Evolutionary conservation across 2,329 filamentous ascomycete species (phyloP).

Genomic region (Penicillium sp.): DNA sequence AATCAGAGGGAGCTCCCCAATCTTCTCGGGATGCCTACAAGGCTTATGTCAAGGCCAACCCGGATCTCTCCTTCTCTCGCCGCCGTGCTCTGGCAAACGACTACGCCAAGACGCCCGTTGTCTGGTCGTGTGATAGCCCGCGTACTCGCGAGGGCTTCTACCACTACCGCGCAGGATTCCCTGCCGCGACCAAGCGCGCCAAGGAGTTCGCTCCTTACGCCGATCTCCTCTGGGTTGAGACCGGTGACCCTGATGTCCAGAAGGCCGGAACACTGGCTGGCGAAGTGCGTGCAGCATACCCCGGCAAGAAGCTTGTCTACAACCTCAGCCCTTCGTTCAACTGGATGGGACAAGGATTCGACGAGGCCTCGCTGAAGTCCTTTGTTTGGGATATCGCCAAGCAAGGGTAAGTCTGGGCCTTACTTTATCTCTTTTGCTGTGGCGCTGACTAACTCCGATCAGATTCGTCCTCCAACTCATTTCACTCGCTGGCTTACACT

Average conservation of each 20-base stretch:
- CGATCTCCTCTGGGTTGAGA: slow-evolving; percentile 96
- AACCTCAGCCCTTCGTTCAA: slow-evolving; percentile 97
- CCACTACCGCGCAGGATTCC: slow-evolving; percentile 63
- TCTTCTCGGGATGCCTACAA: slow-evolving; percentile 67
- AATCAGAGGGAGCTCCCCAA: slow-evolving; percentile 60
- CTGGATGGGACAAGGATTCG: slow-evolving; percentile 95
- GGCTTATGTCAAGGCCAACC: slow-evolving; percentile 57
- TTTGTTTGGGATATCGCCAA: slow-evolving; percentile 96
- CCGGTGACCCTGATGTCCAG: slow-evolving; percentile 77
- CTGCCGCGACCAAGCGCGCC: slow-evolving; percentile 85
- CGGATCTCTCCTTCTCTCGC: slow-evolving; percentile 71
- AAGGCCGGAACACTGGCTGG: slow-evolving; percentile 72
- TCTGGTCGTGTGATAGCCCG: slow-evolving; percentile 88
- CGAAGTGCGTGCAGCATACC: slow-evolving; percentile 65
- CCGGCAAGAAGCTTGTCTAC: slow-evolving; percentile 88
- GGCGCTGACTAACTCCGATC: slow-evolving; percentile 16
- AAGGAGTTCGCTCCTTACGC: slow-evolving; percentile 88
- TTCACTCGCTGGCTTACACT: slow-evolving; percentile 61
- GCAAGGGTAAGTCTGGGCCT: slow-evolving; percentile 63
- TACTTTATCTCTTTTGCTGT: neutral
- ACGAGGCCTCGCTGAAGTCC: slow-evolving; percentile 71
- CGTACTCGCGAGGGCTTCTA: slow-evolving; percentile 77
- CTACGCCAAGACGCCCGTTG: slow-evolving; percentile 64
- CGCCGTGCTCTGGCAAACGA: slow-evolving; percentile 69
- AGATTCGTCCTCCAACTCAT: slow-evolving; percentile 63